Evolutionary conservation across 306 rosid genomes (phyloP).

Genomic region (Cicer judaicum): DNA sequence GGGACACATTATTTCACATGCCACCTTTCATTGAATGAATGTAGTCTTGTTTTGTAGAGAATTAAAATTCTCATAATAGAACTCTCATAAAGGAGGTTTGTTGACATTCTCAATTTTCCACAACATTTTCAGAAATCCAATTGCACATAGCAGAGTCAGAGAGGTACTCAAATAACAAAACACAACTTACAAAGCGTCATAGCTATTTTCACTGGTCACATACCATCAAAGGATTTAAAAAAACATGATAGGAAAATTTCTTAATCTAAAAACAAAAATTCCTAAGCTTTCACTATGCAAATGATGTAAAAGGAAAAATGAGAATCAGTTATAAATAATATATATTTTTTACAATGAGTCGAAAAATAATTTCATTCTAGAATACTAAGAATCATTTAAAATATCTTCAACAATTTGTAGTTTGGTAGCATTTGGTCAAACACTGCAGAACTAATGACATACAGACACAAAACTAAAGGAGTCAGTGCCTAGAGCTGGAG

Average conservation of each 20-base stretch:
- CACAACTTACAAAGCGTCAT: neutral
- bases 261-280: neutral
- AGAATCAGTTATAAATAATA: neutral
- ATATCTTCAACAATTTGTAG: neutral
- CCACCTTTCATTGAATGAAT: neutral
- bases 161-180: neutral
- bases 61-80: neutral
- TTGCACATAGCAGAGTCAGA: neutral
- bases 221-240: neutral
- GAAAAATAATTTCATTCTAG: neutral
- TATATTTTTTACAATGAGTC: neutral
- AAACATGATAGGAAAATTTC: neutral
- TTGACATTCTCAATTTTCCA: neutral
- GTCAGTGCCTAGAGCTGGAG: no score
- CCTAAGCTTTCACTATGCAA: neutral
- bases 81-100: neutral
- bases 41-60: neutral
- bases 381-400: neutral
- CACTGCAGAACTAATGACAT: neutral
- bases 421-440: conserved; percentile 16
- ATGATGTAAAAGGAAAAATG: neutral
- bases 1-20: no score
- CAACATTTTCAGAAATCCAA: neutral
- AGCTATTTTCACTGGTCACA: neutral
- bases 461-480: neutral